Conservation (phyloP, 176 grass and related monocot species). For the Pharus latifolius region DNA sequence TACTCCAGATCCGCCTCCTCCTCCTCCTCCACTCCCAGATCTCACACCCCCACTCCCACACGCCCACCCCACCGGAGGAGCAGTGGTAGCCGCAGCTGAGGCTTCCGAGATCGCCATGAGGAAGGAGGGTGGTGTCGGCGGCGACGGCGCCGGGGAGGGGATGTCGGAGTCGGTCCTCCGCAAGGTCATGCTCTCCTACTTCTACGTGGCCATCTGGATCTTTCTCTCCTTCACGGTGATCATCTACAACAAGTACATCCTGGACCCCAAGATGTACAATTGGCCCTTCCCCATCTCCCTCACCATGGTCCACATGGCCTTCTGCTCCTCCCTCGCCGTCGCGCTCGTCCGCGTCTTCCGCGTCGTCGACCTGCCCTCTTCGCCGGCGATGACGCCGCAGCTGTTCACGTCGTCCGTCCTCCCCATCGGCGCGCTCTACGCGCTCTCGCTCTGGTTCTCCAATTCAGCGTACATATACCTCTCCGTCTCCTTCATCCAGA, state of each 20-base stretch:
- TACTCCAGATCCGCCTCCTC: slow-evolving; percentile 25
- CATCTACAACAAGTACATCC: slow-evolving; percentile 99
- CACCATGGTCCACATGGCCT: slow-evolving; percentile 95
- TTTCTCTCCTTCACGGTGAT: slow-evolving; percentile 90
- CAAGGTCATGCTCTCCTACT: slow-evolving; percentile 85
- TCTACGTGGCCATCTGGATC: slow-evolving; percentile 94
- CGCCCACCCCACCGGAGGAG: not conserved
- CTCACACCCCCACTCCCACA: not conserved
- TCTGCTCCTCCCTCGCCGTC: slow-evolving; percentile 79
- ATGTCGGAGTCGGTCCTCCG: slow-evolving; percentile 67
- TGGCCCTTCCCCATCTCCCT: slow-evolving; percentile 98
- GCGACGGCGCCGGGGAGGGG: slow-evolving; percentile 12
- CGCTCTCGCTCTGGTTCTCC: slow-evolving; percentile 95
- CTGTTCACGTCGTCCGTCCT: slow-evolving; percentile 66
- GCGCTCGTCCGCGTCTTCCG: slow-evolving; percentile 70
- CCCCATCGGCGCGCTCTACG: slow-evolving; percentile 91
- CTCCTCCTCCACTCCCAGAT: not conserved
- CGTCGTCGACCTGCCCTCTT: slow-evolving; percentile 53
- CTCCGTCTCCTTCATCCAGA: slow-evolving; percentile 98
- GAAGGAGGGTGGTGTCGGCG: slow-evolving; percentile 28
- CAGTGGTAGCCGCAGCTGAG: no score
- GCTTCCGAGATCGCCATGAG: no score
- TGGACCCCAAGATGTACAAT: slow-evolving; percentile 95
- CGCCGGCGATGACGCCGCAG: slow-evolving; percentile 62
- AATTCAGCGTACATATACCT: slow-evolving; percentile 99